These are phyloP conservation scores for Choanephora cucurbitarum DNA, from an alignment of 371 early-diverging fungal genomes.

Conservation along the genomic window DNA sequence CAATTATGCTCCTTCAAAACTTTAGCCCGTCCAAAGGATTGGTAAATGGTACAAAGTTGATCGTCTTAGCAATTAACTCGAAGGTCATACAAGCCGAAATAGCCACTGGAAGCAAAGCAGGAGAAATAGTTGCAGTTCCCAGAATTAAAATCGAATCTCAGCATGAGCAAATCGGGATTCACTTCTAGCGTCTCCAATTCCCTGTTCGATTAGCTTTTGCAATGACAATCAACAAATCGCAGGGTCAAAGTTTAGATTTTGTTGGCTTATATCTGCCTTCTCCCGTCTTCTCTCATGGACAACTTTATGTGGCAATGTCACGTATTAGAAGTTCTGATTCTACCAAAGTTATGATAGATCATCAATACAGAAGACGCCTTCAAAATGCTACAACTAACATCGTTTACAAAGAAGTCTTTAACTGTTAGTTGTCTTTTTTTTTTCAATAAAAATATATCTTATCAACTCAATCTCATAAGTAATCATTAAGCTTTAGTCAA, in stretches of 20 bases:
- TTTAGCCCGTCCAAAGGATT: slow-evolving; percentile 20
- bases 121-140: neutral
- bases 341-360: neutral
- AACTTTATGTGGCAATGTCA: slow-evolving; percentile 13
- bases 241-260: slow-evolving; percentile 25
- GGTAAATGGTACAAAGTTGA: slow-evolving; percentile 29
- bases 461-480: too few species aligned
- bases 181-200: slow-evolving; percentile 11
- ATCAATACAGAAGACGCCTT: neutral
- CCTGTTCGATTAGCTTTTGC: slow-evolving; percentile 30
- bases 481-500: too few species aligned
- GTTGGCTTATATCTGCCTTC: slow-evolving; percentile 27
- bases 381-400: too few species aligned
- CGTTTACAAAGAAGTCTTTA: too few species aligned
- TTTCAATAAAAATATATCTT: too few species aligned
- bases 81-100: neutral
- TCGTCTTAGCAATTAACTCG: neutral
- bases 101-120: neutral
- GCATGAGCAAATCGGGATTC: neutral
- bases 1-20: slow-evolving; percentile 35
- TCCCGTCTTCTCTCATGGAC: slow-evolving; percentile 12
- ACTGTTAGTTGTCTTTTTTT: too few species aligned
- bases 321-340: neutral
- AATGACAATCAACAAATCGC: slow-evolving; percentile 36
- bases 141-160: neutral